Conservation (phyloP, 1,284 basidiomycete species). For the Pseudozyma hubeiensis region DNA sequence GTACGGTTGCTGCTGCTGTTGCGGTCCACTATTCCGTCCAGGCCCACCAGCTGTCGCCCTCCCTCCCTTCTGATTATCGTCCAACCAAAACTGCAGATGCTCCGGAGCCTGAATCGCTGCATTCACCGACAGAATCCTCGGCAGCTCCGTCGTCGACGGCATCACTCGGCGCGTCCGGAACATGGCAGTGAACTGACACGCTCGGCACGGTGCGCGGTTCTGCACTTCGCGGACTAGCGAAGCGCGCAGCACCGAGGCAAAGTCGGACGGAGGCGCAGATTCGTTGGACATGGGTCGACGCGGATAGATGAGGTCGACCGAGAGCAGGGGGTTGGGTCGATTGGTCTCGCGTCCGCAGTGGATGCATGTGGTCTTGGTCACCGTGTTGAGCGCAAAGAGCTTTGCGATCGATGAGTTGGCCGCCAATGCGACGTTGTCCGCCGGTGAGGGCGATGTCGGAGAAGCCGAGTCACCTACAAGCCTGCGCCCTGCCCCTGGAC, state of each 20-base stretch:
- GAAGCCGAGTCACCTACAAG: constrained; percentile 11
- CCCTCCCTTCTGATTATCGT: constrained; percentile 68
- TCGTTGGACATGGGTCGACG: constrained; percentile 76
- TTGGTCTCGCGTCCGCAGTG: constrained; percentile 80
- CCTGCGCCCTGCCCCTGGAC: constrained; percentile 16
- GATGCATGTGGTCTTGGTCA: constrained; percentile 75
- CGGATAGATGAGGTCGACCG: constrained; percentile 87
- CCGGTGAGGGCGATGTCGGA: constrained; percentile 10
- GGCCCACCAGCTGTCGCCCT: constrained; percentile 8
- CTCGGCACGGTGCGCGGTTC: constrained; percentile 86
- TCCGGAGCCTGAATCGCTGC: constrained; percentile 84
- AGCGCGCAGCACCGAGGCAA: constrained; percentile 78
- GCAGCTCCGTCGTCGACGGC: constrained; percentile 72
- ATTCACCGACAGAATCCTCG: constrained; percentile 88
- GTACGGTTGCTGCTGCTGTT: constrained; percentile 18
- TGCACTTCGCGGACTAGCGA: constrained; percentile 84
- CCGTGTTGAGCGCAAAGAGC: constrained; percentile 43
- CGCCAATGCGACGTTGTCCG: constrained; percentile 7
- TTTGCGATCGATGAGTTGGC: constrained; percentile 19
- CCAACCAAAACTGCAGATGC: constrained; percentile 81
- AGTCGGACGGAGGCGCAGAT: constrained; percentile 73
- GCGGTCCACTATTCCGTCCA: constrained; percentile 2
- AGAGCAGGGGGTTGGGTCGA: constrained; percentile 52
- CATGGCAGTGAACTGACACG: constrained; percentile 72
- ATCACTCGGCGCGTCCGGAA: constrained; percentile 78